phyloP scores from a whole-genome alignment of 768 basidiomycete species.

The Pisolithus microcarpus region DNA sequence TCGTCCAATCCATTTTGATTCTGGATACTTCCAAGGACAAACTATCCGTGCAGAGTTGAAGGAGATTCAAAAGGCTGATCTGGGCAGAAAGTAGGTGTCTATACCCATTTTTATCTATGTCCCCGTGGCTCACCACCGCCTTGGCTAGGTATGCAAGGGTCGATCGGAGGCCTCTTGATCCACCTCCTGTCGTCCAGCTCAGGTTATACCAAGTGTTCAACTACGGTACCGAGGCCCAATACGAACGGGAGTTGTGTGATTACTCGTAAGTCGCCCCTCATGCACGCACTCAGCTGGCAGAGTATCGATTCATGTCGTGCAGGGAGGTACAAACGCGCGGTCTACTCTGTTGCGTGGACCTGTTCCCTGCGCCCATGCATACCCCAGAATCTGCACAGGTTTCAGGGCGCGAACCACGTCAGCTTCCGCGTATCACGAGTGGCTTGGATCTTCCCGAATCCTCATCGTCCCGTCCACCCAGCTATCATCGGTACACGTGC shows the following conservation, averaged over 20 bases:
- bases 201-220: constrained; percentile 43
- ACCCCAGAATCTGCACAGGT: constrained; percentile 1
- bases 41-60: constrained; percentile 47
- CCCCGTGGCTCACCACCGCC: constrained; percentile 2
- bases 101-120: neutral
- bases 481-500: constrained; percentile 8
- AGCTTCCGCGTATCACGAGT: constrained; percentile 10
- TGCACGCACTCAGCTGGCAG: neutral
- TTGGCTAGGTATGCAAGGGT: constrained; percentile 45
- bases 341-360: constrained; percentile 69
- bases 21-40: constrained; percentile 55
- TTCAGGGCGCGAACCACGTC: constrained; percentile 7
- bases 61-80: constrained; percentile 61
- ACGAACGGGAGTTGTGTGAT: constrained; percentile 42
- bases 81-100: constrained; percentile 53
- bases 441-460: constrained; percentile 1
- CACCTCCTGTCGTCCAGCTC: constrained; percentile 52
- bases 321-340: constrained; percentile 61
- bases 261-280: constrained; percentile 38
- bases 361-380: constrained; percentile 50
- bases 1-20: constrained; percentile 45
- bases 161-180: constrained; percentile 62
- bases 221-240: constrained; percentile 31
- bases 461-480: constrained; percentile 5
- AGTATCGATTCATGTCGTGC: constrained; percentile 6